Evolutionary conservation across 2,329 filamentous ascomycete species (phyloP), one percentile per base, ranked within the genome.

Genomic region (Monilinia fructigena): DNA sequence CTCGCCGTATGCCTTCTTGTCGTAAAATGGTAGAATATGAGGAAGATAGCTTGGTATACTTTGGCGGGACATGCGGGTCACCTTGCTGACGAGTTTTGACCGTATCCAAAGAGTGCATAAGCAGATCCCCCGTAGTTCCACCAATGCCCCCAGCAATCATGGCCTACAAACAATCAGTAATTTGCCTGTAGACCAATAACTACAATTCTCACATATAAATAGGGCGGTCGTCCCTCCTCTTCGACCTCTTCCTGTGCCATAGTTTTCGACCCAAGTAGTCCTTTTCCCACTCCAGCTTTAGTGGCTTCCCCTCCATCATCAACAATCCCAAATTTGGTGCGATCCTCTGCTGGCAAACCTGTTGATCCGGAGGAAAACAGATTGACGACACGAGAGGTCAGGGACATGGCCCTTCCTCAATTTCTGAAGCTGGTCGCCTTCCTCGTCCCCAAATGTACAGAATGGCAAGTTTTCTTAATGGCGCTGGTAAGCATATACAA

Each of bases 21-120:
- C 92, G 87, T 79, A 91, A 90, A 75, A 99, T 99, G 52, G 90
- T 98, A 76, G 90, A 86, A 80, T 98, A 99, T 4, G 94, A 95
- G 67, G 90, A 91, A 50, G 90, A 91, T 78, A 98, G 88, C 20
- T 92, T 94, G 14, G 90, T 89, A 80, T 99, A 99, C 79, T 91
- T 96, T 1, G 95, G 90, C 28, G 95, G 95, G 68, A 97, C 85
- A 76, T 95, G 90, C 55, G 94, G 93, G 75, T 98, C 95, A 75
- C 94, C 95, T 79, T 99, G 95, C 78, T 99, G 96, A 73, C 95
- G 87, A 56, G 95, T 99, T 81, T 99, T 99, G 74, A 99, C 95
- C 0, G 95, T 99, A 78, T 99, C 95, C 75, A 99, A 85, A 55
- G 94, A 98, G 81, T 99, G 95, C 95, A 99, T 99, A 72, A 99